Base-by-base conservation (phyloP, 768 basidiomycete genomes). In the Hygrocybe coccinea region DNA sequence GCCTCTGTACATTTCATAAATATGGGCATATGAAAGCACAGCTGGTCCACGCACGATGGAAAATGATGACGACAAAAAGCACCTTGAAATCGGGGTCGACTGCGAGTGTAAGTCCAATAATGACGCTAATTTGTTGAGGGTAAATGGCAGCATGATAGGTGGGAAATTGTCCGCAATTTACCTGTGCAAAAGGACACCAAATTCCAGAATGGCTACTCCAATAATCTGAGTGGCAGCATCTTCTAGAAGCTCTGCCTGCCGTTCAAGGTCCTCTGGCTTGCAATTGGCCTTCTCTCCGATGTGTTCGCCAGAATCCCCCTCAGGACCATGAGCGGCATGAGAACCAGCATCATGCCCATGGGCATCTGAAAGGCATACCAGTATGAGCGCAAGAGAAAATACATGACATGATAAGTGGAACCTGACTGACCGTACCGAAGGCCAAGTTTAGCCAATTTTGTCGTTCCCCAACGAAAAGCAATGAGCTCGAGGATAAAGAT, bases 91-190 rank as follows among this genome's bases (percentile, higher is more conserved):
- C 67, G 3, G 78, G 71, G 62, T 86, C 84, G n/a, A 94, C 91
- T n/a, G 93, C 94, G 38, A 97, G 80, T 0, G 95, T 95, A 33
- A 97, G 73, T 0, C 95, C 95, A 58, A 97, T 89, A 48, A 95
- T 76, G 6, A 93, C 64, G 68, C 90, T 92, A 59, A 1, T 17
- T 14, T 34, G 36, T 47, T 14, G 5, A 17, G 29, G 19, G 3
- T 52, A 19, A n/a, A 7, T 15, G 3, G 39, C 29, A 15, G 21
- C 21, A 56, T 1, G 56, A 41, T 5, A 9, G 34, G 19, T 48
- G 34, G 38, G 11, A 37, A 37, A 33, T 35, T 17, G 10, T 37
- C 35, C 15, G 19, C 12, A 21, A 5, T 25, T 62, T 52, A 81
- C 85, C 86, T 89, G 65, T 95, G 94, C 33, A 97, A 70, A 5